Evolutionary conservation across 345 rosid species (phyloP).

Genomic region (Ceriops zippeliana): DNA sequence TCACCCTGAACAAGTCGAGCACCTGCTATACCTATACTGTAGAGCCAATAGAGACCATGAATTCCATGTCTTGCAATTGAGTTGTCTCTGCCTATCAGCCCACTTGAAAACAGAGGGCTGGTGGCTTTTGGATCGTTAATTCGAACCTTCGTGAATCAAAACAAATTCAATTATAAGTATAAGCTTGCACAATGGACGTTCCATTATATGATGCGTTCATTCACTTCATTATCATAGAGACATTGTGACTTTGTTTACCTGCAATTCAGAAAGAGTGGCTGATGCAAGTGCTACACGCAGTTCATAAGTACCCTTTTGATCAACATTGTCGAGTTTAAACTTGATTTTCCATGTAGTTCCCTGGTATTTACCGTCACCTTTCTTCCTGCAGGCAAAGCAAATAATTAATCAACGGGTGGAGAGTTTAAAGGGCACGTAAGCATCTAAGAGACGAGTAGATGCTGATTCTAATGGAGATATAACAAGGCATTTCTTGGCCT

Average conservation of each 20-base stretch:
- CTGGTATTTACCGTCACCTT: slow-evolving; percentile 14
- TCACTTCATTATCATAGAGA: background rate
- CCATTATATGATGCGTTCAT: too few relatives aligned
- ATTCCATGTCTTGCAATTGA: slow-evolving; percentile 29
- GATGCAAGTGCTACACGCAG: slow-evolving; percentile 24
- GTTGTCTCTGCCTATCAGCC: slow-evolving; percentile 26
- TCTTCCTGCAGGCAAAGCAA: slow-evolving; percentile 5
- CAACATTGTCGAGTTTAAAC: slow-evolving; percentile 5
- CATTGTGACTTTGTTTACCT: slow-evolving; percentile 3
- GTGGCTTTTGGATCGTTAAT: slow-evolving; percentile 17
- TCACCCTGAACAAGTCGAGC: slow-evolving; percentile 16
- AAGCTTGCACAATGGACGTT: too few relatives aligned
- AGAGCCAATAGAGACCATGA: slow-evolving; percentile 27
- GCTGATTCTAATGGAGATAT: too few relatives aligned
- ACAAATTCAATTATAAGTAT: background rate
- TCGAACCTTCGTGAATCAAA: slow-evolving; percentile 12
- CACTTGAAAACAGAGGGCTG: slow-evolving; percentile 14
- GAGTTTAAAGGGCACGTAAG: too few relatives aligned
- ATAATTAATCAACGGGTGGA: too few relatives aligned
- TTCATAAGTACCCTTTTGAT: slow-evolving; percentile 8
- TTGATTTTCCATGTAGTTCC: slow-evolving; percentile 24
- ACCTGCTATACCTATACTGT: slow-evolving; percentile 8
- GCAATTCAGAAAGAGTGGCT: slow-evolving; percentile 18
- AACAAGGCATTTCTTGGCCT: too few relatives aligned
- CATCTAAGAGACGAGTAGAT: too few relatives aligned